A percentile compares a stretch with the other conserved stretches of the same genome.
These are phyloP conservation scores for Eucalyptus grandis DNA, from an alignment of 345 rosid species.

Conservation along the genomic window DNA sequence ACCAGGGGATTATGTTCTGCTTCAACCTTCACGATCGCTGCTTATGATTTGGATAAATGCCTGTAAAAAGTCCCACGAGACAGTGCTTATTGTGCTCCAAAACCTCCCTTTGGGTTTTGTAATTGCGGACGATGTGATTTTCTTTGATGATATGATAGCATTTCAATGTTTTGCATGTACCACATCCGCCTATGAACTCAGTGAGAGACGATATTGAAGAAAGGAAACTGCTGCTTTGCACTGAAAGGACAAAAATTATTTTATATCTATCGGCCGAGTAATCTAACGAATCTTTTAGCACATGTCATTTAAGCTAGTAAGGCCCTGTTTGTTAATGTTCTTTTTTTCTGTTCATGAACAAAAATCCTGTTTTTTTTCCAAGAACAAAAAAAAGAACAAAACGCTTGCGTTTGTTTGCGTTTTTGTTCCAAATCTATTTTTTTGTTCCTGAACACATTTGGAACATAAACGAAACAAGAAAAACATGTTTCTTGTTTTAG, in stretches of 20 bases:
- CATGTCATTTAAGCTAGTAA: background rate
- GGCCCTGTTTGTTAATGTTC: no score
- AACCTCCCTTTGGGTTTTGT: background rate
- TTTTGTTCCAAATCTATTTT: no score
- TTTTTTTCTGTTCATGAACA: no score
- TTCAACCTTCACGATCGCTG: no score
- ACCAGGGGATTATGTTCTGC: no score
- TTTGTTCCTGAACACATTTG: no score
- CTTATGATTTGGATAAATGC: background rate
- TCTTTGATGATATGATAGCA: background rate
- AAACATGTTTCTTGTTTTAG: no score
- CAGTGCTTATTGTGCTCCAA: background rate
- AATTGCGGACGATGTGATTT: background rate
- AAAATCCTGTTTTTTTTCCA: no score
- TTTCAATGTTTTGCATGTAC: background rate
- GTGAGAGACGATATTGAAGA: background rate
- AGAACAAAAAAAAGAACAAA: no score
- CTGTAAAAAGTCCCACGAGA: background rate
- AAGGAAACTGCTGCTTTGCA: background rate
- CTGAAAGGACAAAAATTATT: background rate
- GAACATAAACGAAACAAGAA: no score
- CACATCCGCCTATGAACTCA: background rate
- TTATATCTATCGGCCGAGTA: background rate
- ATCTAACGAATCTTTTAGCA: background rate
- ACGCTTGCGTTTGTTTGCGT: no score